Conservation (phyloP, 2,329 filamentous ascomycete species). For the Botrytis cinerea region DNA sequence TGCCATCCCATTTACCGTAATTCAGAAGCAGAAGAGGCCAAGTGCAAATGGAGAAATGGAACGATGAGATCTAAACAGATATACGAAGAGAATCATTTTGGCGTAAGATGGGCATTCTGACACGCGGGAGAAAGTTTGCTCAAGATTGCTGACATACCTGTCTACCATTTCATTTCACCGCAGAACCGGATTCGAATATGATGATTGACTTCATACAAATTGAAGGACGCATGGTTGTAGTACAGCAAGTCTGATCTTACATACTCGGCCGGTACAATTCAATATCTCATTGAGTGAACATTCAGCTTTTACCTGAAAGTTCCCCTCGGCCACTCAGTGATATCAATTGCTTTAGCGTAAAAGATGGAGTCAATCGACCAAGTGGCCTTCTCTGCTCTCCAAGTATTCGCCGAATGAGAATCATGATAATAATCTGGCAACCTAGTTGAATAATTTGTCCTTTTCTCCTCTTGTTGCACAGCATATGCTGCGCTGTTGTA, state of each 20-base stretch:
- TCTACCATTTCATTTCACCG: neutral
- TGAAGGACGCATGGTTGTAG: neutral
- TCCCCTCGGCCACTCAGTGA: slow-evolving; percentile 8
- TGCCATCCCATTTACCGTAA: neutral
- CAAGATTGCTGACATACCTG: neutral
- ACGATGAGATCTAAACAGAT: slow-evolving; percentile 9
- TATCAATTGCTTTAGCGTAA: slow-evolving; percentile 17
- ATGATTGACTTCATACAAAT: slow-evolving; percentile 7
- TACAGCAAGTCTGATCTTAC: slow-evolving; percentile 19
- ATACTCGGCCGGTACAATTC: neutral
- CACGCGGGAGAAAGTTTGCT: neutral
- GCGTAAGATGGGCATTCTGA: neutral
- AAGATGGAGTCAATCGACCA: slow-evolving; percentile 11
- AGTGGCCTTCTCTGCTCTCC: slow-evolving; percentile 10
- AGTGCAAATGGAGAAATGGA: slow-evolving; percentile 6
- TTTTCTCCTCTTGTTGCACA: neutral
- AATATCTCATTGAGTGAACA: neutral
- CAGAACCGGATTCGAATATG: neutral
- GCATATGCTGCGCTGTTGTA: neutral
- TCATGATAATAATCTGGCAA: neutral
- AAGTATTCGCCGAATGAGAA: neutral
- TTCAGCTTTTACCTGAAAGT: slow-evolving; percentile 18
- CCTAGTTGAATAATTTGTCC: neutral
- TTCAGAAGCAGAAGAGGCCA: neutral
- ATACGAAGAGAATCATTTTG: neutral